These are phyloP conservation scores for Gloeostereum incarnatum DNA, from an alignment of 768 basidiomycete genomes.

Conservation along the genomic window DNA sequence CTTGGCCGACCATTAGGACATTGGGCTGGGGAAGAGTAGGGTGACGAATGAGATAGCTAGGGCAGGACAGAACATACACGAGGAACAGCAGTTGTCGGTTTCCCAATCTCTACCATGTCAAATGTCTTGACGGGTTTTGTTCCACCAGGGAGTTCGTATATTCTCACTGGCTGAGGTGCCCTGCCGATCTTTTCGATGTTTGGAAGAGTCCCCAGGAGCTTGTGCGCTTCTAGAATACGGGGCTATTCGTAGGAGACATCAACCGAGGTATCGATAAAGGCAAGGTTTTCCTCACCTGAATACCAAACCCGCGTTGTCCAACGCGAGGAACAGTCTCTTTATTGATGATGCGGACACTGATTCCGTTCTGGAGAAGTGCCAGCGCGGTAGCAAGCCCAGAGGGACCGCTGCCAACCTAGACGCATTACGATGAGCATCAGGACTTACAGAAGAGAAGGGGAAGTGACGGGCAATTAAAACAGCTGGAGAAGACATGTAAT, in stretches of 20 bases:
- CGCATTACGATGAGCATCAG: too few relatives aligned
- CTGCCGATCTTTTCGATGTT: slow-evolving; percentile 24
- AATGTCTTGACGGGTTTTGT: slow-evolving; percentile 6
- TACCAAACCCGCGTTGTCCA: slow-evolving; percentile 26
- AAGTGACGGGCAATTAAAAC: too few relatives aligned
- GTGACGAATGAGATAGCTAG: neutral
- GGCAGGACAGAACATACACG: slow-evolving; percentile 6
- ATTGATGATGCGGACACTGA: slow-evolving; percentile 16
- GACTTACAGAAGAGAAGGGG: too few relatives aligned
- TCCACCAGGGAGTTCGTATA: slow-evolving; percentile 25
- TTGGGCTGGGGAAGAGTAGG: slow-evolving; percentile 7
- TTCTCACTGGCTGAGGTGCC: slow-evolving; percentile 16
- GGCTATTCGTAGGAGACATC: too few relatives aligned
- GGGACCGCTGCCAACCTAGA: slow-evolving; percentile 3
- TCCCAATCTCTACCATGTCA: slow-evolving; percentile 1
- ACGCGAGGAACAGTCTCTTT: slow-evolving; percentile 14
- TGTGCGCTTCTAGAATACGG: slow-evolving; percentile 33
- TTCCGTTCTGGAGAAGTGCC: slow-evolving; percentile 12
- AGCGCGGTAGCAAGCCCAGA: slow-evolving; percentile 16
- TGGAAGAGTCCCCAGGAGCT: slow-evolving; percentile 25
- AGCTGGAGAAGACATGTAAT: too few relatives aligned
- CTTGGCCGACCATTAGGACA: slow-evolving; percentile 13
- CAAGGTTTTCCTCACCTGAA: slow-evolving; percentile 21
- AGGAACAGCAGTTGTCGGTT: slow-evolving; percentile 3
- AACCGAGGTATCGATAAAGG: neutral